phyloP scores from a whole-genome alignment of 257 asterid species.

The Solanum lycopersicoides region DNA sequence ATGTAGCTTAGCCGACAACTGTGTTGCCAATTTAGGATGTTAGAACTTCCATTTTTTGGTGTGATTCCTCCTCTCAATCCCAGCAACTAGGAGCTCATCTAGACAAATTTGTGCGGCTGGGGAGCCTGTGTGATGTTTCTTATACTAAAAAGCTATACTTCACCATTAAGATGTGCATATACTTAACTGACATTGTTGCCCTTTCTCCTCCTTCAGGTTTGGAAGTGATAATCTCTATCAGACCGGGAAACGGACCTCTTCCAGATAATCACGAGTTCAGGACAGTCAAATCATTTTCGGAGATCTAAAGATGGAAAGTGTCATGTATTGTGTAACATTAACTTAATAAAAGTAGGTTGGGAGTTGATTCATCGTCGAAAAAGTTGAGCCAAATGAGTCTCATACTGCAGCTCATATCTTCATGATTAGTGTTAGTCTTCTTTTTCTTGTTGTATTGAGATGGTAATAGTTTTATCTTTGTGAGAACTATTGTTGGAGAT shows the following conservation, averaged over 20 bases:
- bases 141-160: neutral
- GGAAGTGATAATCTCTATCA: constrained; percentile 65
- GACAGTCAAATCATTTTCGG: constrained; percentile 53
- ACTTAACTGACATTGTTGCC: neutral
- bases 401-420: neutral
- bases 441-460: neutral
- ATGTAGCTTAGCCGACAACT: neutral
- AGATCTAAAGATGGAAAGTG: constrained; percentile 20
- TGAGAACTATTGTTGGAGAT: neutral
- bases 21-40: neutral
- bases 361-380: neutral
- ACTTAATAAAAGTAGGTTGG: neutral
- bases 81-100: neutral
- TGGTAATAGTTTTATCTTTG: neutral
- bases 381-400: neutral
- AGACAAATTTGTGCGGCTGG: neutral
- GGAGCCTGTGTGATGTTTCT: neutral
- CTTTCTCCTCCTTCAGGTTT: constrained; percentile 35
- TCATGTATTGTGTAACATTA: neutral
- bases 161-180: neutral
- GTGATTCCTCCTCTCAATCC: neutral
- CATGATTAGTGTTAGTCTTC: neutral
- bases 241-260: constrained; percentile 84
- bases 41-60: neutral
- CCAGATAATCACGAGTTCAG: constrained; percentile 59